A percentile compares a stretch with the other conserved stretches of the same genome.
Conservation (phyloP, 2,329 filamentous ascomycete species). For the Fusarium citri region DNA sequence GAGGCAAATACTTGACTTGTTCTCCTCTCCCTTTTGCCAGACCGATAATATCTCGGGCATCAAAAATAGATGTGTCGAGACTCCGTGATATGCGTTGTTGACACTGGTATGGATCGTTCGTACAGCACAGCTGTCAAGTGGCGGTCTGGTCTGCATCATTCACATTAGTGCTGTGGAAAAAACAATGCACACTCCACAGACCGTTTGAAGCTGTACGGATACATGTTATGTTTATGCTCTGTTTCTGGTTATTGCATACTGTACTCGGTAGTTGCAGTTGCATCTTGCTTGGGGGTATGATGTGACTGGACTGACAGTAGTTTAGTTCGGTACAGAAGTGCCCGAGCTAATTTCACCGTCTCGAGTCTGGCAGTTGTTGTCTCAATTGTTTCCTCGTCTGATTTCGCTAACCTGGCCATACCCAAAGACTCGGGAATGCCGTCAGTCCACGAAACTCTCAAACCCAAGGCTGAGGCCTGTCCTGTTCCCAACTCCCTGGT, state of each 20-base stretch:
- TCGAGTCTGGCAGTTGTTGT: slow-evolving; percentile 23
- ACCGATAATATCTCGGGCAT: neutral
- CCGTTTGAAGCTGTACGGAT: neutral
- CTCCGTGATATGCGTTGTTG: slow-evolving; percentile 35
- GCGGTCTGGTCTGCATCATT: slow-evolving; percentile 47
- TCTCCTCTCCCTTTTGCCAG: neutral
- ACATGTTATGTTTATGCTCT: neutral
- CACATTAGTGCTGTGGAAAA: slow-evolving; percentile 30
- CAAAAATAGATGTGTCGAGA: slow-evolving; percentile 21
- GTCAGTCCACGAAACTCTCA: neutral
- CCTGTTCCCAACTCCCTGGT: neutral
- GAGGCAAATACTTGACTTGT: slow-evolving; percentile 2
- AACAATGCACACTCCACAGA: slow-evolving; percentile 26
- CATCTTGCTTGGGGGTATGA: neutral
- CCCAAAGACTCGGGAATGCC: slow-evolving; percentile 1
- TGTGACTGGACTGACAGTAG: neutral
- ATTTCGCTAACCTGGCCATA: neutral
- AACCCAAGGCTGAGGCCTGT: neutral
- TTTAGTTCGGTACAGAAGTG: slow-evolving; percentile 6
- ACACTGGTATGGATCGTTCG: slow-evolving; percentile 26
- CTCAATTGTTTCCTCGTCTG: slow-evolving; percentile 35
- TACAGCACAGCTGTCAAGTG: slow-evolving; percentile 46
- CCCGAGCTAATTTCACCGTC: slow-evolving; percentile 19
- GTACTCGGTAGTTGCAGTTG: slow-evolving; percentile 2
- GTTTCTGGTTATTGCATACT: slow-evolving; percentile 29